Conservation (phyloP, 2,329 filamentous ascomycete species). For the Curvularia spicifera region DNA sequence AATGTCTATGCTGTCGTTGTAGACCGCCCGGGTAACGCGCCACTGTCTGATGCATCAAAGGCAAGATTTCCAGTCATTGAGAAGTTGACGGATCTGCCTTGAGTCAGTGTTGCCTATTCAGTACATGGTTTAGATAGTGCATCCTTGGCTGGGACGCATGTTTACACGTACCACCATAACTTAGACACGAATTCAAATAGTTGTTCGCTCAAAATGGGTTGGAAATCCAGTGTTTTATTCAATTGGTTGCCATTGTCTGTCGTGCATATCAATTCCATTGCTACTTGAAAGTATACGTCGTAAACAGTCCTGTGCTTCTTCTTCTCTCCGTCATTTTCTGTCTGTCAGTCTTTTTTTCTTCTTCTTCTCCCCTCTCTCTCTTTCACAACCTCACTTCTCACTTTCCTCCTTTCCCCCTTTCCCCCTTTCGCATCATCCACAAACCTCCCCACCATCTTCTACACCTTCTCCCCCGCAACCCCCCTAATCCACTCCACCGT, state of each 20-base stretch:
- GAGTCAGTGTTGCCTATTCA: not conserved
- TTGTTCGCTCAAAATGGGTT: not conserved
- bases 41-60: slow-evolving; percentile 51
- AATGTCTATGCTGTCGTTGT: slow-evolving; percentile 54
- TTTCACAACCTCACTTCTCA: too few species aligned
- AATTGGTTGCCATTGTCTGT: not conserved
- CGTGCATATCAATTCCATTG: not conserved
- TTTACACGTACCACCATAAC: not conserved
- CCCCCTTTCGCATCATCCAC: not conserved
- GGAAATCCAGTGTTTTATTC: not conserved
- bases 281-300: not conserved
- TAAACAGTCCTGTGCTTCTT: not conserved
- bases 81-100: slow-evolving; percentile 49
- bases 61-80: slow-evolving; percentile 36
- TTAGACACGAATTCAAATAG: not conserved
- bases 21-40: slow-evolving; percentile 72
- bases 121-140: not conserved
- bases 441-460: not conserved
- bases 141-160: not conserved
- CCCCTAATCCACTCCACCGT: slow-evolving; percentile 42
- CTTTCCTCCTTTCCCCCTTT: too few species aligned
- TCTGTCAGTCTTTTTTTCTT: too few species aligned
- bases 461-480: slow-evolving; percentile 28
- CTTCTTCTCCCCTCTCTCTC: too few species aligned
- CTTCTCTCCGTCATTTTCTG: too few species aligned